phyloP scores from a whole-genome alignment of 1,284 basidiomycete species.

The Boletus subluridellus region DNA sequence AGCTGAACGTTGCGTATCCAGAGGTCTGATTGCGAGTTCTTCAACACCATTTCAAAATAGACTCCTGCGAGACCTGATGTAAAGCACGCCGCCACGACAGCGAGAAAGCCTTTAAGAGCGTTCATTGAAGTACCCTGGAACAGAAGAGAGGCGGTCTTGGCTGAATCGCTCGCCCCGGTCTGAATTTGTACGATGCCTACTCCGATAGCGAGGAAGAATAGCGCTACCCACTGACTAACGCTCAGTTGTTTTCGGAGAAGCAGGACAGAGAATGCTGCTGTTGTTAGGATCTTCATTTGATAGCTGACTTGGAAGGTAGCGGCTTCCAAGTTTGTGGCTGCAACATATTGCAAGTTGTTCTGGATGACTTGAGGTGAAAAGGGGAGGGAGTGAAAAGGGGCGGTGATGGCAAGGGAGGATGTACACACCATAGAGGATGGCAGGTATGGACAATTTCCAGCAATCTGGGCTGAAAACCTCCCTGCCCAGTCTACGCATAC shows the following conservation, averaged over 20 bases:
- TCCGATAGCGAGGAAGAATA: constrained; percentile 84
- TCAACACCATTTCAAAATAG: constrained; percentile 98
- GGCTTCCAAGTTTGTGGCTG: constrained; percentile 88
- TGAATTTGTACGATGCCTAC: constrained; percentile 94
- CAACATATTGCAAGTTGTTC: constrained; percentile 95
- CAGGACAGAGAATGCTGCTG: constrained; percentile 89
- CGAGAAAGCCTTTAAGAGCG: constrained; percentile 80
- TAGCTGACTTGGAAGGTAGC: constrained; percentile 95
- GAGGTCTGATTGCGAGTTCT: constrained; percentile 83
- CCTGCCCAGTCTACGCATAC: constrained; percentile 42
- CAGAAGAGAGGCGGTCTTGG: constrained; percentile 33
- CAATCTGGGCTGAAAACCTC: constrained; percentile 65
- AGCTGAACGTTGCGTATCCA: constrained; percentile 98
- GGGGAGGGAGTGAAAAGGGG: background rate
- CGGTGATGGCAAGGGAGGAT: background rate
- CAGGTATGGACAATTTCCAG: constrained; percentile 80
- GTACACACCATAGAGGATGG: constrained; percentile 62
- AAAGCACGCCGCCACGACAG: constrained; percentile 89
- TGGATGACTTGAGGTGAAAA: constrained; percentile 64
- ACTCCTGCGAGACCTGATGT: constrained; percentile 98
- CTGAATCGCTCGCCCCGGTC: constrained; percentile 40
- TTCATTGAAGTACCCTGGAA: constrained; percentile 60
- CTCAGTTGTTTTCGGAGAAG: constrained; percentile 80
- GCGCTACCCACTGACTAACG: constrained; percentile 76
- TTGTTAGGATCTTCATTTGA: constrained; percentile 98